Percentiles rank a stretch among this genome's conserved stretches.
Conservation (phyloP, 306 rosid species). For the Canavalia ensiformis region DNA sequence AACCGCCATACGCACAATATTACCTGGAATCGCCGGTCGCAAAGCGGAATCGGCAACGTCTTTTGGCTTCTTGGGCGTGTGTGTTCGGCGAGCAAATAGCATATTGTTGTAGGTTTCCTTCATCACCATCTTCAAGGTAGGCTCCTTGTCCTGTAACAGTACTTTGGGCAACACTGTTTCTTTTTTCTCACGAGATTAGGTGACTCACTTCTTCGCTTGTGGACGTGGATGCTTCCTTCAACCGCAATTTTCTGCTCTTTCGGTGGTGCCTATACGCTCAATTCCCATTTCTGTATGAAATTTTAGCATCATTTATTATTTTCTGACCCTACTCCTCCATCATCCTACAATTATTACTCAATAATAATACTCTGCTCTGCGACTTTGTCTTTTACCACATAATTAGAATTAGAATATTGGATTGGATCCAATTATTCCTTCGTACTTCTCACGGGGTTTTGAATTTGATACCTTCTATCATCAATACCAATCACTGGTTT, state of each 20-base stretch:
- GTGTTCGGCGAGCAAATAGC: not conserved
- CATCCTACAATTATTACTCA: not conserved
- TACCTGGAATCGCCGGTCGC: constrained; percentile 64
- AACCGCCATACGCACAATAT: constrained; percentile 52
- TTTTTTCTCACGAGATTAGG: constrained; percentile 1
- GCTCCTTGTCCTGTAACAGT: not conserved
- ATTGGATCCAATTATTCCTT: constrained; percentile 30
- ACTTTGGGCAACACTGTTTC: not conserved
- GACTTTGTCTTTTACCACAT: not conserved
- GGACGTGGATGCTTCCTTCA: constrained; percentile 40
- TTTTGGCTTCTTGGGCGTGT: too few relatives aligned
- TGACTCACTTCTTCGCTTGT: not conserved
- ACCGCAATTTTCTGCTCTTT: constrained; percentile 30
- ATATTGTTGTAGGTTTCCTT: not conserved
- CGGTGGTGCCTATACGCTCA: not conserved
- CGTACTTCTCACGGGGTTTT: not conserved
- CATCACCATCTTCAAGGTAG: not conserved
- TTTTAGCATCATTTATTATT: constrained; percentile 19
- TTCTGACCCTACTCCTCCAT: constrained; percentile 4
- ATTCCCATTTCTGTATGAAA: constrained; percentile 9
- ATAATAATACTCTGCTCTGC: constrained; percentile 13
- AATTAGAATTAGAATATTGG: not conserved
- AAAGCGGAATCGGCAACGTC: constrained; percentile 9
- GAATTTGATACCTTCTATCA: not conserved
- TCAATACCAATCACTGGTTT: not conserved